These are phyloP conservation scores for Colletotrichum siamense DNA, from an alignment of 2,329 filamentous ascomycete species.

Conservation along the genomic window DNA sequence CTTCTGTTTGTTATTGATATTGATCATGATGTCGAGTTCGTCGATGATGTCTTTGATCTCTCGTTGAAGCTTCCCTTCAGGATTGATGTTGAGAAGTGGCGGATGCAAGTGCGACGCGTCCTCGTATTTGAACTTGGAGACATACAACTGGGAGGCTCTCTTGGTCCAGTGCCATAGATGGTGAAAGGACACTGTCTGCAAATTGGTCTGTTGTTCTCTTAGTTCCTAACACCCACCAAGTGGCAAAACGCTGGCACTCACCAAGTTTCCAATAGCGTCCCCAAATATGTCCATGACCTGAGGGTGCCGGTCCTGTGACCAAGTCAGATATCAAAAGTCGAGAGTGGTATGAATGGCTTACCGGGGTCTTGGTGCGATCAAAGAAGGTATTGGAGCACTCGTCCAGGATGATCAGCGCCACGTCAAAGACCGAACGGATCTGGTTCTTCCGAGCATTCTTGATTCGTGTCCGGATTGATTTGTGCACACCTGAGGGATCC, in stretches of 20 bases:
- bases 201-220: slow-evolving; percentile 32
- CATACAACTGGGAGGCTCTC: slow-evolving; percentile 26
- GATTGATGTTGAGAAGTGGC: slow-evolving; percentile 44
- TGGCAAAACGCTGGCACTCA: too few relatives aligned
- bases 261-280: slow-evolving; percentile 42
- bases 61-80: slow-evolving; percentile 44
- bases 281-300: slow-evolving; percentile 47
- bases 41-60: slow-evolving; percentile 54
- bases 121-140: slow-evolving; percentile 10
- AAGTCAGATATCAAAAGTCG: neutral
- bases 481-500: slow-evolving; percentile 44
- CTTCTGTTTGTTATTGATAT: slow-evolving; percentile 40
- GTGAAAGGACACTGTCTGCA: slow-evolving; percentile 41
- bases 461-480: slow-evolving; percentile 40
- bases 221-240: too few relatives aligned
- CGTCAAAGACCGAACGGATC: slow-evolving; percentile 44
- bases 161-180: slow-evolving; percentile 34
- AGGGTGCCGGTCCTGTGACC: slow-evolving; percentile 31
- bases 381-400: slow-evolving; percentile 47
- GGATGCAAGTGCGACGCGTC: slow-evolving; percentile 30
- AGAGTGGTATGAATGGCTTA: neutral
- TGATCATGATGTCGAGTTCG: slow-evolving; percentile 52
- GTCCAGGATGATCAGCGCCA: slow-evolving; percentile 46
- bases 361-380: slow-evolving; percentile 34
- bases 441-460: slow-evolving; percentile 27